Conservation (phyloP, 2,329 filamentous ascomycete genomes). For the Thielaviopsis euricoi region DNA sequence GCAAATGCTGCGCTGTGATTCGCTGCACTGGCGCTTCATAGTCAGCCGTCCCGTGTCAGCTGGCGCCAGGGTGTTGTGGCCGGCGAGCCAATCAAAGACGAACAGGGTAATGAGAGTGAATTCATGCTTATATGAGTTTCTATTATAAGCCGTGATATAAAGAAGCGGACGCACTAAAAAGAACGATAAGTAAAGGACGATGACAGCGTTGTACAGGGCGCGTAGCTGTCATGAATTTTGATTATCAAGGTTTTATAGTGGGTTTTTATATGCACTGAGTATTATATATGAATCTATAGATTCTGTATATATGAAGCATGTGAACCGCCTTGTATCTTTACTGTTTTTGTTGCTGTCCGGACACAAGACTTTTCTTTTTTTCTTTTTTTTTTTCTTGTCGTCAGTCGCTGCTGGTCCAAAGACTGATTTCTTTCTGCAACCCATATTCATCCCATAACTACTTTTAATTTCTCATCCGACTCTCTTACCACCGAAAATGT, state of each 20-base stretch:
- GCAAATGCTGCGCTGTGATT: too few species aligned
- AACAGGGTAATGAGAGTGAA: too few species aligned
- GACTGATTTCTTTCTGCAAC: background rate
- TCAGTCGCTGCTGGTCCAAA: conserved; percentile 2
- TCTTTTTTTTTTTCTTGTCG: background rate
- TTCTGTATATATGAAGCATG: conserved; percentile 1
- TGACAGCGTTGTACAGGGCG: background rate
- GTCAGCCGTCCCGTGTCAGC: too few species aligned
- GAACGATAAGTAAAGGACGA: too few species aligned
- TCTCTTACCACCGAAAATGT: conserved; percentile 3
- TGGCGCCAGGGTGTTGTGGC: too few species aligned
- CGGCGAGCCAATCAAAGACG: too few species aligned
- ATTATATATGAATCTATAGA: background rate
- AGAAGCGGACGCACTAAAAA: too few species aligned
- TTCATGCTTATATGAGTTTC: too few species aligned
- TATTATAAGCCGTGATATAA: too few species aligned
- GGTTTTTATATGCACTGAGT: background rate
- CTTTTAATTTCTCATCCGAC: background rate
- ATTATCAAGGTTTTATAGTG: background rate
- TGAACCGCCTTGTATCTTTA: background rate
- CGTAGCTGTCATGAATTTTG: background rate
- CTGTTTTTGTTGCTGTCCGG: background rate
- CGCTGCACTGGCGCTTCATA: too few species aligned
- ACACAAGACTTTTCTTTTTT: conserved; percentile 1
- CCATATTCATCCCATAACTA: background rate